Evolutionary conservation across 106 monocot species (phyloP).

Genomic region (Dioscorea zingiberensis): DNA sequence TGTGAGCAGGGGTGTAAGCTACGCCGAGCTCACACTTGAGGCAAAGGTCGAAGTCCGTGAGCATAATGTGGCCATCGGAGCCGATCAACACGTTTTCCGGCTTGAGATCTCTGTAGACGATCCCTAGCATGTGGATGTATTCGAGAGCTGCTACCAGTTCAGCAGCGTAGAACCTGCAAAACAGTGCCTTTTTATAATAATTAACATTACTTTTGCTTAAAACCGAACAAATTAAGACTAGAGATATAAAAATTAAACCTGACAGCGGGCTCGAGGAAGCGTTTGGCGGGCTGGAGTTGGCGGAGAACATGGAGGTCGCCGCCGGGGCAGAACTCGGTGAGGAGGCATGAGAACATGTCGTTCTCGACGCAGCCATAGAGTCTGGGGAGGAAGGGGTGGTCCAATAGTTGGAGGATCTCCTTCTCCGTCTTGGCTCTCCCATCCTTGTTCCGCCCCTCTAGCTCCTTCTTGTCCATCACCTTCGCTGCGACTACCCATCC

Average conservation of each 20-base stretch:
- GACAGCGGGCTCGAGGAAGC: constrained; percentile 66
- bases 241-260: no score
- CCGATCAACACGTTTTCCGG: constrained; percentile 89
- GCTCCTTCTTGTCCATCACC: constrained; percentile 91
- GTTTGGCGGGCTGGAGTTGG: constrained; percentile 57
- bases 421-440: constrained; percentile 72
- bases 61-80: constrained; percentile 91
- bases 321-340: constrained; percentile 93
- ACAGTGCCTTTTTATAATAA: no score
- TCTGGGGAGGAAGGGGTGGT: constrained; percentile 81
- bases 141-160: constrained; percentile 87
- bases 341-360: constrained; percentile 64
- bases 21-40: constrained; percentile 40
- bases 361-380: constrained; percentile 61
- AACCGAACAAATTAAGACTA: no score
- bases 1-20: constrained; percentile 41
- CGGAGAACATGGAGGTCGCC: constrained; percentile 90
- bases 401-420: constrained; percentile 69
- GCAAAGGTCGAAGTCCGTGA: constrained; percentile 88
- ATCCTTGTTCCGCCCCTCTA: constrained; percentile 64
- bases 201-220: no score
- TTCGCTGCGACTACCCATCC: constrained; percentile 55
- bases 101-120: constrained; percentile 84
- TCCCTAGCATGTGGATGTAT: constrained; percentile 89
- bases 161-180: constrained; percentile 88